These are phyloP conservation scores for Huiozyma sinensis DNA, from an alignment of 805 yeast genomes.

Conservation along the genomic window DNA sequence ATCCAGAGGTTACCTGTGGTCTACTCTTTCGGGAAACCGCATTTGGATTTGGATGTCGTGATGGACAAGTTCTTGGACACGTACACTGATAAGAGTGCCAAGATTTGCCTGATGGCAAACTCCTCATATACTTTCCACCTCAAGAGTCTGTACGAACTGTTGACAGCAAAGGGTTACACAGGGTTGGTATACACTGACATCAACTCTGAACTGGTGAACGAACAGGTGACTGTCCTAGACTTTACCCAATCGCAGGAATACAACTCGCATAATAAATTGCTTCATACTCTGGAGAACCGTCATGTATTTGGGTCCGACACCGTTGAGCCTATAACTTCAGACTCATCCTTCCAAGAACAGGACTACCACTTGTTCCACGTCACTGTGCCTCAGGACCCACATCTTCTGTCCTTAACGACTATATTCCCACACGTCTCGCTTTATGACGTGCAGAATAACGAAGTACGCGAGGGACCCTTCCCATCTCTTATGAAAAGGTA, in stretches of 20 bases:
- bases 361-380: conserved; percentile 60
- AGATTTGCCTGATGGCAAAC: conserved; percentile 62
- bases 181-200: conserved; percentile 34
- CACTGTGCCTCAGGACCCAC: conserved; percentile 66
- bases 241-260: background rate
- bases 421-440: conserved; percentile 45
- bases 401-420: conserved; percentile 65
- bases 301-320: conserved; percentile 15
- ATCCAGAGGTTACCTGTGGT: conserved; percentile 62
- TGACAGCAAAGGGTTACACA: conserved; percentile 25
- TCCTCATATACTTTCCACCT: conserved; percentile 50
- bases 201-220: conserved; percentile 21
- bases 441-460: conserved; percentile 33
- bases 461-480: conserved; percentile 44
- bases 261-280: conserved; percentile 3
- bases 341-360: conserved; percentile 20
- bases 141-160: conserved; percentile 27
- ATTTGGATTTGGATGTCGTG: conserved; percentile 34
- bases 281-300: conserved; percentile 28
- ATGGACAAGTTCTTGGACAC: conserved; percentile 32
- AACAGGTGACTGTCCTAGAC: conserved; percentile 31
- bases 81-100: conserved; percentile 32
- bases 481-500: conserved; percentile 80
- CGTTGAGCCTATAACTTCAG: conserved; percentile 3
- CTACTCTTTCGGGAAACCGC: conserved; percentile 69